A percentile compares a stretch with the other conserved stretches of the same genome.
phyloP scores from a whole-genome alignment of 2,329 filamentous ascomycete genomes.

The Aspergillus chevalieri region DNA sequence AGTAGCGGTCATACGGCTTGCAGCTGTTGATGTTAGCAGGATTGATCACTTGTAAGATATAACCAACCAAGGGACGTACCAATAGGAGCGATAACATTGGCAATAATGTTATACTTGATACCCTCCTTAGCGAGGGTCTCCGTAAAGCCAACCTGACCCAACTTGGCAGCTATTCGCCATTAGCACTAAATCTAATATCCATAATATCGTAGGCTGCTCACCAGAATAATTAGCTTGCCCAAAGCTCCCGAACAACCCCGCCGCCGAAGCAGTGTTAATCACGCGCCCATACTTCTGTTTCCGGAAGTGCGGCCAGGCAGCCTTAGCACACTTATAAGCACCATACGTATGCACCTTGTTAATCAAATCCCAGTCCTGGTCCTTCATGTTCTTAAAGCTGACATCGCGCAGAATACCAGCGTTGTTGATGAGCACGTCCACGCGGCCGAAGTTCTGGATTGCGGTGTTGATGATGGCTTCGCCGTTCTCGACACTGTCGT shows the following conservation, averaged over 20 bases:
- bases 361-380: slow-evolving; percentile 93
- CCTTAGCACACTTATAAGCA: slow-evolving; percentile 89
- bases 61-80: slow-evolving; percentile 25
- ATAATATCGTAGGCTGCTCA: slow-evolving; percentile 27
- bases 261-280: slow-evolving; percentile 95
- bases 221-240: slow-evolving; percentile 92
- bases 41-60: neutral
- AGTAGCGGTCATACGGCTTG: slow-evolving; percentile 90
- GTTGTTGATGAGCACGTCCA: slow-evolving; percentile 97
- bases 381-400: slow-evolving; percentile 98
- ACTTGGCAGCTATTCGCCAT: slow-evolving; percentile 66
- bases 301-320: slow-evolving; percentile 94
- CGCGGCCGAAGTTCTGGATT: slow-evolving; percentile 53
- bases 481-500: slow-evolving; percentile 76
- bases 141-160: slow-evolving; percentile 92
- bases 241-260: slow-evolving; percentile 91
- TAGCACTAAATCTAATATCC: slow-evolving; percentile 9
- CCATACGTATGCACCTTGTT: slow-evolving; percentile 88
- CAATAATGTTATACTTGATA: slow-evolving; percentile 92
- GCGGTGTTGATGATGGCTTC: slow-evolving; percentile 78
- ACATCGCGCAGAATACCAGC: slow-evolving; percentile 91
- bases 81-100: slow-evolving; percentile 91
- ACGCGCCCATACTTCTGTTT: slow-evolving; percentile 98
- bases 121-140: slow-evolving; percentile 98
- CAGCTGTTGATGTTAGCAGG: slow-evolving; percentile 49